Base-by-base conservation (phyloP, 1,139 yeast species). In the Geotrichum klebahnii region DNA sequence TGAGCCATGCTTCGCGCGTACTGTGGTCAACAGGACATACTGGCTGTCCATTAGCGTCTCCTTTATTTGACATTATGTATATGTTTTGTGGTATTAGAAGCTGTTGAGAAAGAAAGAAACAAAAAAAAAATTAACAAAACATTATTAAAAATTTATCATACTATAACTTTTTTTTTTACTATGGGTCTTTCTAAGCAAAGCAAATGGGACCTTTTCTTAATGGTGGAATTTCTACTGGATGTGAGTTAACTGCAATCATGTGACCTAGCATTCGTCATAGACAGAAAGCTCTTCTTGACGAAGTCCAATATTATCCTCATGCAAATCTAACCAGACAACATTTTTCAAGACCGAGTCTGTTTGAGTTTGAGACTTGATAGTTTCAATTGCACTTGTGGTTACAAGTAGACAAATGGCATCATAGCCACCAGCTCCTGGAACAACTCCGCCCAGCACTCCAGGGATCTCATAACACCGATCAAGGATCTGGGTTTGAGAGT, bases 381-480 rank as follows among this genome's bases (percentile, higher is more conserved):
- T 53, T 0, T 64, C 62, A 4, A 80, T 66, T 3, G 79, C 67
- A 1, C 67, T 65, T 26, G 77, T 81, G 2, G 78, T 69, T 3
- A 84, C 83, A 31, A 92, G 67, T 28, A 90, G 63, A 53, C 95
- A 78, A 35, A 92, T 79, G 0, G 98, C 98, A 70, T 92, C 98
- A 64, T 80, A 85, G 0, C 98, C 98, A 20, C 98, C 98, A 0
- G 98, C 98, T 1, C 98, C 98, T 0, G 98, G 98, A 3, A 92
- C 96, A 29, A 92, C 94, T 9, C 96, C 97, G 0, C 96, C 95
- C 20, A 90, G 61, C 37, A 89, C 94, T 10, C 98, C 98, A 0
- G 73, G 72, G 17, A 85, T 57, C 22, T 60, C 53, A 19, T 66
- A 59, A 57, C 94, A 84, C 16, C 70, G 67, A 61, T 92, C 81